phyloP scores from a whole-genome alignment of 371 early-diverging fungal species.

The Mortierella sp. region DNA sequence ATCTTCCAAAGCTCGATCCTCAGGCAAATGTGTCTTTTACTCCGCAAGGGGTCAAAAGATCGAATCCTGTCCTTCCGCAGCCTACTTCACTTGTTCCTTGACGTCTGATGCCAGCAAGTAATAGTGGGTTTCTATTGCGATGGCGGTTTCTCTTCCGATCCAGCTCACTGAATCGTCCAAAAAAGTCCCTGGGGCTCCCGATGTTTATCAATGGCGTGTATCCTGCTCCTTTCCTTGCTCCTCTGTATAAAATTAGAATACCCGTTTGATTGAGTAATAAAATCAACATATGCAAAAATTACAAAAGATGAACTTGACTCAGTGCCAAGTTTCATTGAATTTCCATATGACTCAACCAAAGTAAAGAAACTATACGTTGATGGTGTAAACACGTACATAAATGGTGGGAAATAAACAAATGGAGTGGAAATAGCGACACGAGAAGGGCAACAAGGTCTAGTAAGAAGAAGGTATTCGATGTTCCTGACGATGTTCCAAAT shows the following conservation, averaged over 20 bases:
- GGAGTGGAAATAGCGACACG: not conserved
- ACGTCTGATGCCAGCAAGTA: constrained; percentile 5
- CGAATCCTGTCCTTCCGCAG: constrained; percentile 47
- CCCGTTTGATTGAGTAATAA: not conserved
- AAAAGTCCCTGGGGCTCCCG: too few species aligned
- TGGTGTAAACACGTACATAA: not conserved
- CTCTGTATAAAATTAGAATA: not conserved
- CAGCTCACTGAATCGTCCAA: too few species aligned
- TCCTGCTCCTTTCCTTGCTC: not conserved
- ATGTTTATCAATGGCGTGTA: not conserved
- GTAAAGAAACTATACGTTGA: constrained; percentile 2
- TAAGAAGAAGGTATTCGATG: not conserved
- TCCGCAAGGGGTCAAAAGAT: constrained; percentile 65
- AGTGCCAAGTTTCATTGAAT: not conserved
- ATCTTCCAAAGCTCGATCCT: constrained; percentile 75
- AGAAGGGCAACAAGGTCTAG: too few species aligned
- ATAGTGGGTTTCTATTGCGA: not conserved
- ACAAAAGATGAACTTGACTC: not conserved
- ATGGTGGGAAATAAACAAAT: not conserved
- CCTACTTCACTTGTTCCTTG: constrained; percentile 34
- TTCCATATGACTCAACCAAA: not conserved
- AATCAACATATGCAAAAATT: not conserved
- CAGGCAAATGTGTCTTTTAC: constrained; percentile 79
- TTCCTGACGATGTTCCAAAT: not conserved
- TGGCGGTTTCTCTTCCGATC: not conserved